Evolutionary conservation across 2,329 filamentous ascomycete genomes (phyloP).

Genomic region (Leptographium procerum): DNA sequence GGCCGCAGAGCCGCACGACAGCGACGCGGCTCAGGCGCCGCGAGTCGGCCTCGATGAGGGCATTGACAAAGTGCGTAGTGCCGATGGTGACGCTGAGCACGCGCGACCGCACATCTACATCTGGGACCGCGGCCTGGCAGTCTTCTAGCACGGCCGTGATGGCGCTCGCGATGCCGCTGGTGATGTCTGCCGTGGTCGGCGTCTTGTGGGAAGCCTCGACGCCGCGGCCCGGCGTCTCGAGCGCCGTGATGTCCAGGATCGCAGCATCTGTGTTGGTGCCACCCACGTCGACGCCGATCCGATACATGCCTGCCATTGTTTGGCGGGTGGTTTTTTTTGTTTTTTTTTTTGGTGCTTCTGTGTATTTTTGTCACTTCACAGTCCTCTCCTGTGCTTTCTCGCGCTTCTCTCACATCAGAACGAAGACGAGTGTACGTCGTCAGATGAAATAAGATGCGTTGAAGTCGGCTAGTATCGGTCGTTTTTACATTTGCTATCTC

Average conservation of each 20-base stretch:
- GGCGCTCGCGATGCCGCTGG: slow-evolving; percentile 10
- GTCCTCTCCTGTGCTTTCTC: too few relatives aligned
- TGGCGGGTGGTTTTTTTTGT: too few relatives aligned
- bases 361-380: too few relatives aligned
- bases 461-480: too few relatives aligned
- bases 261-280: slow-evolving; percentile 43
- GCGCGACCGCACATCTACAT: slow-evolving; percentile 6
- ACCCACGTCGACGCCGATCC: slow-evolving; percentile 34
- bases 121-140: slow-evolving; percentile 1
- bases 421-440: too few relatives aligned
- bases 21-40: slow-evolving; percentile 18
- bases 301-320: slow-evolving; percentile 7
- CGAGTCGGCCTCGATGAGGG: slow-evolving; percentile 13
- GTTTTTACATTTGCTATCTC: too few relatives aligned
- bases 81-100: slow-evolving; percentile 13
- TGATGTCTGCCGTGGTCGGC: slow-evolving; percentile 21
- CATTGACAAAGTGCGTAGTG: slow-evolving; percentile 16
- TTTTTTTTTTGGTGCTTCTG: too few relatives aligned
- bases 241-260: slow-evolving; percentile 30
- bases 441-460: too few relatives aligned
- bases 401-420: too few relatives aligned
- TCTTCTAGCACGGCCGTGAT: slow-evolving; percentile 8
- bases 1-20: slow-evolving; percentile 21
- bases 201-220: slow-evolving; percentile 38
- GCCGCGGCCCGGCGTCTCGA: slow-evolving; percentile 24